Evolutionary conservation across 176 grass and related monocot species (phyloP).

Genomic region (Poa annua): DNA sequence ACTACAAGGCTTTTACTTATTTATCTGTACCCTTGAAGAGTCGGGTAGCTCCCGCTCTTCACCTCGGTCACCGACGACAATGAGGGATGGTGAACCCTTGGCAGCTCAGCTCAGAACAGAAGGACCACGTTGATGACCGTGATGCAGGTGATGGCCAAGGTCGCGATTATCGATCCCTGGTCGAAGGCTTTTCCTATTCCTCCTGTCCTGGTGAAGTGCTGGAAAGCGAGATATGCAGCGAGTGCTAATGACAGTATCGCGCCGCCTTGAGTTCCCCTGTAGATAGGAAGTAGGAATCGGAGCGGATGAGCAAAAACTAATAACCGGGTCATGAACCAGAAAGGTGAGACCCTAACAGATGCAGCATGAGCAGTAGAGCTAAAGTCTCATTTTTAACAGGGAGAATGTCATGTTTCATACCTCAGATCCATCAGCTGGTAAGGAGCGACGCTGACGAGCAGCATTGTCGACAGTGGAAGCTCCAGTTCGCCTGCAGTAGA

Average conservation of each 20-base stretch:
- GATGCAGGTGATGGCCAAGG: conserved; percentile 71
- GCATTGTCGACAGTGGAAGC: conserved; percentile 74
- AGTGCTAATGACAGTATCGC: conserved; percentile 72
- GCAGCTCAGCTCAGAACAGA: conserved; percentile 61
- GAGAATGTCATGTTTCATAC: conserved; percentile 37
- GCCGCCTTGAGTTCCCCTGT: conserved; percentile 88
- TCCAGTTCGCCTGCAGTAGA: conserved; percentile 70
- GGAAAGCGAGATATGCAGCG: conserved; percentile 72
- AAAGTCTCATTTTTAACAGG: not conserved
- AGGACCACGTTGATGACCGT: conserved; percentile 49
- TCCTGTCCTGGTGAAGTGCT: conserved; percentile 80
- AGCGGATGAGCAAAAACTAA: not conserved
- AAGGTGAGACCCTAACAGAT: conserved; percentile 10
- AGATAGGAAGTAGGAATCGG: not conserved
- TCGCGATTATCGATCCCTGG: conserved; percentile 71
- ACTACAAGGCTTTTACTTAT: conserved; percentile 42
- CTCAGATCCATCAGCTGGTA: conserved; percentile 72
- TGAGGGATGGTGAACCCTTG: not conserved
- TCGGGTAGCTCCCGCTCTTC: not conserved
- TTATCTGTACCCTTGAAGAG: not conserved
- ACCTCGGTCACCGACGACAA: not conserved
- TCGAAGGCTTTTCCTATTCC: conserved; percentile 71
- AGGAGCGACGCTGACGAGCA: conserved; percentile 77
- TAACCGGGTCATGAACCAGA: conserved; percentile 4
- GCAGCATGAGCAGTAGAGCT: not conserved